These are phyloP conservation scores for Mollisiaceae sp. DNA, from an alignment of 2,329 filamentous ascomycete species.

Conservation along the genomic window DNA sequence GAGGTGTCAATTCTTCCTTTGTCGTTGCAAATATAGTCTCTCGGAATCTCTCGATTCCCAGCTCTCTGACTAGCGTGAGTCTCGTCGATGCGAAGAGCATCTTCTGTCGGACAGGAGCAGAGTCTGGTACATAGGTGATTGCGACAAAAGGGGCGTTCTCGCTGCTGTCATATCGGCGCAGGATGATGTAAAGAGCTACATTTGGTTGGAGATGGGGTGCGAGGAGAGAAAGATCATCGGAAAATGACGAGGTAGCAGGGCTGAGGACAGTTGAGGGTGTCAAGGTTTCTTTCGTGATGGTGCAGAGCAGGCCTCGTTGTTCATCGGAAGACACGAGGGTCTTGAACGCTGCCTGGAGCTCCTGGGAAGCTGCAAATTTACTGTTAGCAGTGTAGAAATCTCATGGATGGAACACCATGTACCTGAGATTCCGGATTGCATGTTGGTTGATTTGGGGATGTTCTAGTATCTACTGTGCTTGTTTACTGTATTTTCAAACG, in stretches of 20 bases:
- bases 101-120: conserved; percentile 81
- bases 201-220: conserved; percentile 67
- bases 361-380: conserved; percentile 66
- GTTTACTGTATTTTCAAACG: not conserved
- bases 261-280: conserved; percentile 62
- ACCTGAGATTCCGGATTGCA: conserved; percentile 84
- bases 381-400: conserved; percentile 3
- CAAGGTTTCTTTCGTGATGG: conserved; percentile 72
- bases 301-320: conserved; percentile 73
- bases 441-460: conserved; percentile 45
- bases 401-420: conserved; percentile 32
- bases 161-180: conserved; percentile 69
- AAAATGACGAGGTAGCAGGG: conserved; percentile 61
- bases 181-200: conserved; percentile 74
- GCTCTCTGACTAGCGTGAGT: conserved; percentile 74
- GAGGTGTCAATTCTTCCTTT: conserved; percentile 68
- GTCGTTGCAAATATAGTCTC: conserved; percentile 77
- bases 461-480: not conserved
- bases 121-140: conserved; percentile 79
- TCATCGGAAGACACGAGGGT: conserved; percentile 64
- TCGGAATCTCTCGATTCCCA: conserved; percentile 79
- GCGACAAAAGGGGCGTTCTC: conserved; percentile 59
- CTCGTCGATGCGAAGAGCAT: conserved; percentile 84
- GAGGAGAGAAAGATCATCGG: conserved; percentile 66
- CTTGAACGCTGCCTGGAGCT: conserved; percentile 77